Conservation (phyloP, 2,329 filamentous ascomycete genomes). For the Fulvia fulva region DNA sequence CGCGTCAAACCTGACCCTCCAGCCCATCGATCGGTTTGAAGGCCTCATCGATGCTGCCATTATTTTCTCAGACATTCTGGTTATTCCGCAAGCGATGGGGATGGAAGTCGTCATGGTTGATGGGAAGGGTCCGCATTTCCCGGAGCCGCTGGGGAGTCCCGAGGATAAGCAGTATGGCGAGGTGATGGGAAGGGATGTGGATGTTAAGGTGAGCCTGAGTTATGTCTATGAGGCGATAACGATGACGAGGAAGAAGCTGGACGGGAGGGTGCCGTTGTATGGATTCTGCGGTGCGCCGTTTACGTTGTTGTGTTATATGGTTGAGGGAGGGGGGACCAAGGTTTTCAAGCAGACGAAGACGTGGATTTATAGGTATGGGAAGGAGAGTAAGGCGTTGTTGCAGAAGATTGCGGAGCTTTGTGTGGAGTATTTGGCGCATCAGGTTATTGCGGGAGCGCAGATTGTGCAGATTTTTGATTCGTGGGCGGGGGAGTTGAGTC, state of each 20-base stretch:
- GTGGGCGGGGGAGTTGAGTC: conserved; percentile 92
- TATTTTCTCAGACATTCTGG: conserved; percentile 97
- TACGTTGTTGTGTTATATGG: conserved; percentile 98
- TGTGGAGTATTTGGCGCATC: conserved; percentile 87
- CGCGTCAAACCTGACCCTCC: conserved; percentile 86
- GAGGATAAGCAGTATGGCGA: conserved; percentile 77
- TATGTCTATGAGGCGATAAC: conserved; percentile 98
- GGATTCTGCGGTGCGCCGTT: conserved; percentile 97
- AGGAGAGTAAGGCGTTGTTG: conserved; percentile 74
- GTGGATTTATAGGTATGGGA: conserved; percentile 88
- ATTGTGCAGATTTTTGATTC: conserved; percentile 97
- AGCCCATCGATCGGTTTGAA: conserved; percentile 86
- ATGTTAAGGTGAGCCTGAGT: conserved; percentile 77
- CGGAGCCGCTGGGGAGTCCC: conserved; percentile 73
- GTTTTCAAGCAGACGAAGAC: conserved; percentile 92
- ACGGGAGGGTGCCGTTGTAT: conserved; percentile 84
- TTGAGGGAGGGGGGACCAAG: conserved; percentile 94
- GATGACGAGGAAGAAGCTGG: conserved; percentile 79
- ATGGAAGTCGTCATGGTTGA: conserved; percentile 99
- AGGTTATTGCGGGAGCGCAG: conserved; percentile 91
- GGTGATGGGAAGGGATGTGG: conserved; percentile 72
- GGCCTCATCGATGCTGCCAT: conserved; percentile 94
- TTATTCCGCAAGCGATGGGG: conserved; percentile 95
- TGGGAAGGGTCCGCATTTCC: conserved; percentile 94
- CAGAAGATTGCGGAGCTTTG: conserved; percentile 92